Evolutionary conservation across 768 basidiomycete genomes (phyloP).

Genomic region (Pulveroboletus sp.): DNA sequence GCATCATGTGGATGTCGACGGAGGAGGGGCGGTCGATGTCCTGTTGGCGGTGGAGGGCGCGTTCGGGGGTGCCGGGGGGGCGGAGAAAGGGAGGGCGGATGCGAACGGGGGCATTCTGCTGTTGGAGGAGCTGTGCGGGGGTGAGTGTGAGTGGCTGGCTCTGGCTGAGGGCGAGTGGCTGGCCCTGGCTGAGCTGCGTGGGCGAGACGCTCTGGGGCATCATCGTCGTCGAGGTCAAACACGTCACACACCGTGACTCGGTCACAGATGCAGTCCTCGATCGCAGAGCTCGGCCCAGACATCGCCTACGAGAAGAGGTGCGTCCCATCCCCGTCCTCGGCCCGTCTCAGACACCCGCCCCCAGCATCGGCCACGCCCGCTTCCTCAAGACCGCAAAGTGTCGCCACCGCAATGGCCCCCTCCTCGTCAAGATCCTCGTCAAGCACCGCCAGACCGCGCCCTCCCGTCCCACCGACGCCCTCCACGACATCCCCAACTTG

Average conservation of each 20-base stretch:
- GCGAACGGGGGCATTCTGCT: constrained; percentile 31
- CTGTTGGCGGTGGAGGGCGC: constrained; percentile 18
- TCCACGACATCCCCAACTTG: constrained; percentile 82
- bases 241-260: constrained; percentile 27
- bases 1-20: too few species aligned
- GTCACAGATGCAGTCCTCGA: constrained; percentile 21
- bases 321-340: constrained; percentile 11
- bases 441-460: constrained; percentile 48
- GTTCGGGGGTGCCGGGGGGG: constrained; percentile 18
- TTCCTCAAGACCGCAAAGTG: constrained; percentile 81
- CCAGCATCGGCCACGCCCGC: constrained; percentile 30
- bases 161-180: too few species aligned
- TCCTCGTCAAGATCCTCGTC: constrained; percentile 93
- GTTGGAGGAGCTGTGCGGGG: constrained; percentile 35
- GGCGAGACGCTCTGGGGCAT: constrained; percentile 23
- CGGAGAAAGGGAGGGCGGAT: too few species aligned
- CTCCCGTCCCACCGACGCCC: constrained; percentile 57
- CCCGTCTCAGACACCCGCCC: background rate
- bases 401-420: constrained; percentile 73
- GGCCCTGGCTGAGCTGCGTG: constrained; percentile 22
- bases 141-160: constrained; percentile 28
- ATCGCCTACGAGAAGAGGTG: constrained; percentile 91
- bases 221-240: constrained; percentile 2
- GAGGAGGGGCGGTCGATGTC: constrained; percentile 31
- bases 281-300: constrained; percentile 73